Evolutionary conservation across 495 filamentous ascomycete species (phyloP).

Genomic region (Annulohypoxylon maeteangense): DNA sequence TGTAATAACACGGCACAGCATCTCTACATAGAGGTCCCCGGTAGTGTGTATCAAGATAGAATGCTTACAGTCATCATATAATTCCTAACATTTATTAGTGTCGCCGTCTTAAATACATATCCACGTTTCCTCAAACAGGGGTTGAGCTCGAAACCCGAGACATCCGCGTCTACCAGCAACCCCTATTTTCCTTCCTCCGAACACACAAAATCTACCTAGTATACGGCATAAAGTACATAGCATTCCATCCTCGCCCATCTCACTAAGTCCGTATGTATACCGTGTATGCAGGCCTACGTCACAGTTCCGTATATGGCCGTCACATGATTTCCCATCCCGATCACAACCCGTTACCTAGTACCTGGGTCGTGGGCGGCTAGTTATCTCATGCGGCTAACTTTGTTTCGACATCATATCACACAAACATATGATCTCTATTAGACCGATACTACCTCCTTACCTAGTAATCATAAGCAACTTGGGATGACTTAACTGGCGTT

Average conservation of each 20-base stretch:
- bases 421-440: background rate
- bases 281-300: background rate
- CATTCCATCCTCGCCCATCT: background rate
- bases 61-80: background rate
- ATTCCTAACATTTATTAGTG: background rate
- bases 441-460: too few species aligned
- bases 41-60: background rate
- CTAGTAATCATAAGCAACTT: too few species aligned
- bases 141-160: too few species aligned
- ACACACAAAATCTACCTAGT: background rate
- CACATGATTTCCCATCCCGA: background rate
- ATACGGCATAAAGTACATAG: background rate
- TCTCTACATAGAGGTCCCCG: background rate
- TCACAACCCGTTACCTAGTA: background rate
- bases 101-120: background rate
- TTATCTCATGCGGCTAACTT: conserved; percentile 22
- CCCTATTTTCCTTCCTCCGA: background rate
- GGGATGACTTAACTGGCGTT: background rate
- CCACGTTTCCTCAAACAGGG: background rate
- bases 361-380: too few species aligned
- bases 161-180: background rate
- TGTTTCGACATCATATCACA: conserved; percentile 17
- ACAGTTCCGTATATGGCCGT: background rate
- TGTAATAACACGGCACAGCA: background rate
- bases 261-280: background rate